phyloP scores from a whole-genome alignment of 768 basidiomycete species.

The Lanmaoa pseudosensibilis region DNA sequence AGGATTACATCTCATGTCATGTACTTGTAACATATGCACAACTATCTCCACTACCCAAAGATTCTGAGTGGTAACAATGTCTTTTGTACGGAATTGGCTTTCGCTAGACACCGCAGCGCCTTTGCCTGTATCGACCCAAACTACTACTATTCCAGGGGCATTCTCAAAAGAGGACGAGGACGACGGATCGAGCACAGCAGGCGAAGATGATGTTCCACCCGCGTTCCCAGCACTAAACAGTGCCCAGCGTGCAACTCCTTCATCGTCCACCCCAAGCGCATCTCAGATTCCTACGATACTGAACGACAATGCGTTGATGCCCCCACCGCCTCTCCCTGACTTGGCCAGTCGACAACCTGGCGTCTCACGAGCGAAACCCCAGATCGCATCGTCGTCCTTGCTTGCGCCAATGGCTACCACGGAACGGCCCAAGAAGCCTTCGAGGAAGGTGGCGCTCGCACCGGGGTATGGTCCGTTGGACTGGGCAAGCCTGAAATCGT shows the following conservation, averaged over 20 bases:
- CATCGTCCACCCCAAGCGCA: not conserved
- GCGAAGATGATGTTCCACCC: constrained; percentile 62
- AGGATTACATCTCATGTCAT: no score
- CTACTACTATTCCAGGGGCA: constrained; percentile 21
- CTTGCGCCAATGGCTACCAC: constrained; percentile 64
- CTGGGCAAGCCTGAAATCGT: constrained; percentile 87
- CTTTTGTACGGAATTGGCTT: constrained; percentile 64
- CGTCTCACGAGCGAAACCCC: constrained; percentile 22
- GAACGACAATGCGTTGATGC: constrained; percentile 54
- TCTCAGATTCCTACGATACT: constrained; percentile 33
- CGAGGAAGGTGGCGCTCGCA: constrained; percentile 83
- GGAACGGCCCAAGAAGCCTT: constrained; percentile 54
- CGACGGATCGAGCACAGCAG: constrained; percentile 40
- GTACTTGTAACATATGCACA: not conserved
- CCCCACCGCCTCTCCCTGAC: constrained; percentile 44
- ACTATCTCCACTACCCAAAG: no score
- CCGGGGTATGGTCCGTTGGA: constrained; percentile 92
- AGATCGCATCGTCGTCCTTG: constrained; percentile 42
- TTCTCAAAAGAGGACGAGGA: constrained; percentile 33
- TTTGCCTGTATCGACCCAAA: not conserved
- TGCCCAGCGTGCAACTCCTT: constrained; percentile 57
- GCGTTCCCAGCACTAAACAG: constrained; percentile 73
- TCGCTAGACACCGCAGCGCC: constrained; percentile 31
- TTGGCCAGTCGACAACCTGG: constrained; percentile 39
- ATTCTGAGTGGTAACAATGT: constrained; percentile 21